Evolutionary conservation across 2,329 filamentous ascomycete species (phyloP).

Genomic region (Scytalidium lignicola): DNA sequence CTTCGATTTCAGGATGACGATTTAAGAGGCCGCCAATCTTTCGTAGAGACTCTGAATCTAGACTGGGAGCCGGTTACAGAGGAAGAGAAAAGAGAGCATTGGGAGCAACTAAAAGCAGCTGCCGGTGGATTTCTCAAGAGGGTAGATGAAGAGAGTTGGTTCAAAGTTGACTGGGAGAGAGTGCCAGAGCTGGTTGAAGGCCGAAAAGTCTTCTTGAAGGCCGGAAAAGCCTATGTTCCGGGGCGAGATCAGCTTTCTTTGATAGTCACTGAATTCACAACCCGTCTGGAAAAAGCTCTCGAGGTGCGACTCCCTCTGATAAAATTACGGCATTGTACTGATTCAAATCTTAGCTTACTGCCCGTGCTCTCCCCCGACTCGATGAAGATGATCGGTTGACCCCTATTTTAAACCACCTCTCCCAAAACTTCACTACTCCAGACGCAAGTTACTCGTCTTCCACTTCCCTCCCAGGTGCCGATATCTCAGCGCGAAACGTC

Average conservation of each 20-base stretch:
- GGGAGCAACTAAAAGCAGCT: constrained; percentile 27
- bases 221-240: constrained; percentile 87
- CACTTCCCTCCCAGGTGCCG: constrained; percentile 60
- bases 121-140: constrained; percentile 31
- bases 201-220: constrained; percentile 69
- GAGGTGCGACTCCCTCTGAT: constrained; percentile 51
- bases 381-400: constrained; percentile 93
- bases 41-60: constrained; percentile 71
- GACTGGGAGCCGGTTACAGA: constrained; percentile 80
- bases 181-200: constrained; percentile 86
- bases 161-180: constrained; percentile 93
- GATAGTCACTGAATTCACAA: constrained; percentile 81
- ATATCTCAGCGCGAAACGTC: constrained; percentile 73
- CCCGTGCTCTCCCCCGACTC: constrained; percentile 82
- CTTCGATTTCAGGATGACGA: constrained; percentile 77
- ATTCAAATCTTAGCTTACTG: constrained; percentile 58
- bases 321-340: constrained; percentile 9
- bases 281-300: constrained; percentile 72
- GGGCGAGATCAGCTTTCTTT: constrained; percentile 81
- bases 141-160: constrained; percentile 79
- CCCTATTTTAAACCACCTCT: constrained; percentile 74
- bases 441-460: constrained; percentile 73
- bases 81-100: constrained; percentile 59
- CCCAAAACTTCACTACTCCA: constrained; percentile 90
- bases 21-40: constrained; percentile 63